Conservation (phyloP, 495 filamentous ascomycete species). For the Xylaria telfairii region DNA sequence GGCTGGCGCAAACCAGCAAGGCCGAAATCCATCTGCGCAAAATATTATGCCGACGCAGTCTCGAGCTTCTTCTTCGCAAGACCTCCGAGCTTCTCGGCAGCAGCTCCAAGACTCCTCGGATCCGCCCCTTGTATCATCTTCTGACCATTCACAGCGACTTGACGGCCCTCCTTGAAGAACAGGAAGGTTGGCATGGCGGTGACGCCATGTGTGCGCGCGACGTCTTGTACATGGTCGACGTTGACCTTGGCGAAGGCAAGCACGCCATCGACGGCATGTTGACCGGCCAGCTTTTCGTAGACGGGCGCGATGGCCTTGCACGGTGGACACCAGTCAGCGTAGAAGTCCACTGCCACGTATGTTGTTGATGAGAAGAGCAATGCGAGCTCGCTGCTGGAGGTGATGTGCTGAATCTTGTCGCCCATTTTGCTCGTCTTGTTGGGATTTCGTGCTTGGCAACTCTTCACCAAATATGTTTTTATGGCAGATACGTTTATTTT, state of each 20-base stretch:
- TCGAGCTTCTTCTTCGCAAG: slow-evolving; percentile 40
- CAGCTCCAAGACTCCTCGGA: slow-evolving; percentile 35
- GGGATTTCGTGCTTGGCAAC: neutral
- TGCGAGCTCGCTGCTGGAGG: slow-evolving; percentile 39
- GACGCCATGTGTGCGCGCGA: slow-evolving; percentile 54
- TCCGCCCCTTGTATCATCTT: slow-evolving; percentile 46
- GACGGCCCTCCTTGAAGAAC: slow-evolving; percentile 75
- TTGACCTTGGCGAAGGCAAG: slow-evolving; percentile 67
- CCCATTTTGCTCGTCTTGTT: slow-evolving; percentile 24
- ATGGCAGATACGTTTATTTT: neutral
- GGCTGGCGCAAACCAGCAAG: neutral
- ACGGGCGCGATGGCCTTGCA: slow-evolving; percentile 72
- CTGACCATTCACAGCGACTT: slow-evolving; percentile 65
- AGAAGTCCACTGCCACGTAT: slow-evolving; percentile 57
- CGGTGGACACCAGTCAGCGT: slow-evolving; percentile 70
- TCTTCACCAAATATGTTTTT: neutral
- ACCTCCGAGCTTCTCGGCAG: slow-evolving; percentile 42
- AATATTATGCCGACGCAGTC: slow-evolving; percentile 9
- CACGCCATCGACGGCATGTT: slow-evolving; percentile 46
- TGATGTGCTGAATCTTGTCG: slow-evolving; percentile 39
- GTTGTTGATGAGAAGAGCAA: slow-evolving; percentile 42
- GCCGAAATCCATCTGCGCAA: neutral
- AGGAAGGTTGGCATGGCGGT: slow-evolving; percentile 82
- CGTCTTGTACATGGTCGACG: slow-evolving; percentile 58
- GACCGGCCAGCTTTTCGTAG: slow-evolving; percentile 57